Evolutionary conservation across 106 monocot species (phyloP), one percentile per base, ranked within the genome.

Genomic region (Acorus gramineus): DNA sequence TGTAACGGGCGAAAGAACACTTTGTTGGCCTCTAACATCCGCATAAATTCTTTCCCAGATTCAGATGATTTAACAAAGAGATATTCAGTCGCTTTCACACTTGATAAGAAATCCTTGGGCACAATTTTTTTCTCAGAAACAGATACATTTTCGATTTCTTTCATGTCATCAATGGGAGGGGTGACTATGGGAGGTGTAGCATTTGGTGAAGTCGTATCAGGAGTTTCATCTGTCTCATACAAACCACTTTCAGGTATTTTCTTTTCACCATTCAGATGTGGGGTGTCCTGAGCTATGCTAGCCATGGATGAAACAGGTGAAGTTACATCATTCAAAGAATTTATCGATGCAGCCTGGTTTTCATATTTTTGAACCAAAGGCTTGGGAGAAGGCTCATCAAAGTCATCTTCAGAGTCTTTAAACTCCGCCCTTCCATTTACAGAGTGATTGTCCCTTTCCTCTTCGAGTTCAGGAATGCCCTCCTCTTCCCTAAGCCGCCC

Each of bases 21-120:
- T 81, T 79, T 83, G 71, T 82, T 78, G 61, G 91, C 91, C 69
- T 98, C 96, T 43, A 98, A 69, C 96, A 98, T 91, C 74, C 90
- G 87, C n/a, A 75, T 85, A 77, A 98, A 80, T 73, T 98, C 91
- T 77, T 56, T 82, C 71, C 96, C 91, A 63, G 87, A 83, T 47
- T 91, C 88, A 66, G 85, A 80, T 72, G 96, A 87, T 72, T 65
- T 91, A 1, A 80, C 4, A 75, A 98, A 98, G 8, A 91, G 70
- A 46, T 72, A 47, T 69, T 98, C 91, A 73, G 91, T 85, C 58
- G 85, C 96, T 73, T 88, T 88, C 50, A 98, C 62, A 53, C 85
- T 77, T 56, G 59, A 79, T 43, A 73, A 11, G 47, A 88, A 74
- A 70, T 88, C 87, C 59, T 79, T 86, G 4, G 1, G 46, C 8